Base-by-base conservation (phyloP, 2,329 filamentous ascomycete species). In the Ophiostoma sp. region DNA sequence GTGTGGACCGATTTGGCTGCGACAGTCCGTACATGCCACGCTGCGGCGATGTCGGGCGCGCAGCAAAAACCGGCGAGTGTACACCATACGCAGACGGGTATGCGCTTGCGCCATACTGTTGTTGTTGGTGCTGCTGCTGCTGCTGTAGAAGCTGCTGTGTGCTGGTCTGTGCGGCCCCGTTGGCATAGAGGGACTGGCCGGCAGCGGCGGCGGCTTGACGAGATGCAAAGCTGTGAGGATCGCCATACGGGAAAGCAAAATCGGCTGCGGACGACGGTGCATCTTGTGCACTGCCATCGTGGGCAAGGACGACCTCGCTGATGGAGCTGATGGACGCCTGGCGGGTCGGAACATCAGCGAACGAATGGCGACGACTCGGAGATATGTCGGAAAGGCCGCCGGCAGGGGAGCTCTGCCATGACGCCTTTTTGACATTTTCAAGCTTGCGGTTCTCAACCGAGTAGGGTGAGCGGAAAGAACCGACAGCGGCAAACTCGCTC, bases 281-380 rank as follows among this genome's bases (percentile, higher is more conserved):
- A 12, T 86, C 83, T 18, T 80, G 77, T 16, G 77, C 75, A 2
- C 77, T 77, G 9, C 77, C 75, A 18, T 87, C 84, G 36, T 85
- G 78, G 9, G 80, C 74, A 4, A 80, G 76, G 52, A 79, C 77
- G 64, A 80, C 76, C 73, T 88, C 86, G 65, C 81, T 81, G 66
- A 86, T 79, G 41, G 86, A 88, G 73, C 85, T 84, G 71, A 89
- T 85, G 2, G 87, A 89, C 2, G 82, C 84, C 72, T 89, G 87
- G 14, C 87, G 82, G 40, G 85, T 87, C 8, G 72, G 86, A 74
- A 89, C 83, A 73, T 88, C 88, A 66, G 87, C 91, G 75, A 95
- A 92, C 1, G 91, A 94, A 77, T 94, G 91, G 41, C 91, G 87
- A 69, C 91, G 85, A 73, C 90, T 92, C 74, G 93, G 89, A 12